Conservation (phyloP, 176 grass and related monocot species). For the Eleusine indica region DNA sequence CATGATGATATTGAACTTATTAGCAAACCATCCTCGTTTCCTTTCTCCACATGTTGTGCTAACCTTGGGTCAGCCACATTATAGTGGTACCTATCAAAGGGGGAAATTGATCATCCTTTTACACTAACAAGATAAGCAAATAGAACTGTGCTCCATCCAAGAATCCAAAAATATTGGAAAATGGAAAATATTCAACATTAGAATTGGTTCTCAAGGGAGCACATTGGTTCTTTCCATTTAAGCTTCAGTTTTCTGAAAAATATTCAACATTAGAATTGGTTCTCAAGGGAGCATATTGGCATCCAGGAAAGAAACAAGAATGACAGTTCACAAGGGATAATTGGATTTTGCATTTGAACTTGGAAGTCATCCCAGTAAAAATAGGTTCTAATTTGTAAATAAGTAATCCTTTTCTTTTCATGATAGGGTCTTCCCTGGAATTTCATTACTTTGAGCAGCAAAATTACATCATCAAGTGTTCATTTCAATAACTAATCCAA, state of each 20-base stretch:
- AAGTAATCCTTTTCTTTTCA: not conserved
- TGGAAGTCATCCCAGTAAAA: not conserved
- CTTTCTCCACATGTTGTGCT: constrained; percentile 71
- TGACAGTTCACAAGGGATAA: not conserved
- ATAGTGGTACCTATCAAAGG: constrained; percentile 71
- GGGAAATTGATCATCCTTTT: constrained; percentile 31
- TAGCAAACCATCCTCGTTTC: constrained; percentile 73
- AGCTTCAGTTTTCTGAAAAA: not conserved
- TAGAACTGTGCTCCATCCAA: not conserved
- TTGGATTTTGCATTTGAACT: not conserved
- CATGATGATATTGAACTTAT: constrained; percentile 84
- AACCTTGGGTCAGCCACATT: constrained; percentile 64
- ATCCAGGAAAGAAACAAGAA: not conserved
- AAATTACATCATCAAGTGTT: too few species aligned
- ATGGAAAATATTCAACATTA: not conserved
- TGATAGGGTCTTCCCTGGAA: too few species aligned
- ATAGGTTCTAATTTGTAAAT: not conserved
- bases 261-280: not conserved
- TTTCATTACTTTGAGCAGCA: too few species aligned
- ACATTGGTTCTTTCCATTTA: not conserved
- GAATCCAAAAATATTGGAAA: not conserved
- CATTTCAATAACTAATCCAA: not conserved
- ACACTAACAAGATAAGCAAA: constrained; percentile 10
- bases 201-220: not conserved
- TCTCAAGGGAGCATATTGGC: not conserved